These are phyloP conservation scores for Capsicum pubescens DNA, from an alignment of 257 asterid genomes.

Conservation along the genomic window DNA sequence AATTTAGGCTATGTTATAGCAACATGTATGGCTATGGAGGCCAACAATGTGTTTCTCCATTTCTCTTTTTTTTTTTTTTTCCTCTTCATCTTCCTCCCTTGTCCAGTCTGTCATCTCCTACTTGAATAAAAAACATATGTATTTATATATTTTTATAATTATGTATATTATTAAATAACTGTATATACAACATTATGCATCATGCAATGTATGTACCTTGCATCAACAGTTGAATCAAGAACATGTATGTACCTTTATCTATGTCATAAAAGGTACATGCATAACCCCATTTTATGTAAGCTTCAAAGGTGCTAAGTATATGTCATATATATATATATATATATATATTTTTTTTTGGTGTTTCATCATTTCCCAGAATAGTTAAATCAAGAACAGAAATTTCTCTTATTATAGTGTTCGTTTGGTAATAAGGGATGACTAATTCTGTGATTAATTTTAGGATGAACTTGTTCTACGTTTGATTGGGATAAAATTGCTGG, in stretches of 20 bases:
- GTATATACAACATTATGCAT: too few species aligned
- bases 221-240: conserved; percentile 35
- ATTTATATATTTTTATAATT: background rate
- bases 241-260: conserved; percentile 39
- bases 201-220: too few species aligned
- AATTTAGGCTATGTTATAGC: conserved; percentile 50
- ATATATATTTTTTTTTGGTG: too few species aligned
- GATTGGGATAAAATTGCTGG: too few species aligned
- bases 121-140: conserved; percentile 45
- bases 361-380: background rate
- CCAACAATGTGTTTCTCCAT: background rate
- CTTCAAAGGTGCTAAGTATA: background rate
- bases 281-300: background rate
- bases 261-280: conserved; percentile 46
- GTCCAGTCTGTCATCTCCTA: conserved; percentile 25
- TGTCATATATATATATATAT: too few species aligned
- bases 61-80: background rate
- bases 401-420: too few species aligned
- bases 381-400: too few species aligned
- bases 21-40: conserved; percentile 46
- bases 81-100: background rate
- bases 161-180: too few species aligned
- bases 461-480: too few species aligned
- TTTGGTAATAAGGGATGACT: too few species aligned
- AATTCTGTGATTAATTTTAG: too few species aligned